Base-by-base conservation (phyloP, 257 asterid genomes). In the Ophiorrhiza pumila region DNA sequence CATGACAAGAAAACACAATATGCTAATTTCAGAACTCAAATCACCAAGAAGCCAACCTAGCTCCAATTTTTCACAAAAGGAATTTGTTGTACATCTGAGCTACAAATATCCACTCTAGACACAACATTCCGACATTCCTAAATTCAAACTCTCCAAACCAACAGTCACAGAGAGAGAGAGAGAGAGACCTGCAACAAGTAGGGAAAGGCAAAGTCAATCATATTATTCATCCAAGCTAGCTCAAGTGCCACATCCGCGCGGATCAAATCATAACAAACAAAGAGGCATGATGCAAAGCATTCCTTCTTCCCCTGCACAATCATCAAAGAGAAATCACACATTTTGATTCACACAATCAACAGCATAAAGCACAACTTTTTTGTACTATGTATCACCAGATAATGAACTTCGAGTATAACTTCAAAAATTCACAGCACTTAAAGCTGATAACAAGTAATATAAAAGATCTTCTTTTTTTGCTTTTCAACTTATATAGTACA, bases 161-260 rank as follows among this genome's bases (percentile, higher is more conserved):
- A 35, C 18, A 29, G 34, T 80, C 64, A 41, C 31, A 5, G 22
- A 41, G 39, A 69, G 22, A 68, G 45, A 52, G 79, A 77, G 72
- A 77, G 55, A 80, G 65, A 77, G 68, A 95, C 99, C 99, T 95
- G 98, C 72, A 92, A 87, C 66, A 95, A 87, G 79, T 90, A 92
- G 10, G 98, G 99, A 88, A 95, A 90, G 72, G 98, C 96, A 80
- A 95, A 95, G 83, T 92, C 98, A 23, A 92, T 78, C 95, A 90
- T 92, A 83, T 92, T 92, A 74, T 95, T 89, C 85, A 90, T 87
- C 99, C 99, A 95, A 71, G 98, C 97, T 41, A 95, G 96, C 76
- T 95, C 99, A 74, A 95, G 96, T 17, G 90, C 99, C 71, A 95
- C 97, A 80, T 95, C 99, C 1, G 92, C 80, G 50, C 98, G 99